Percentiles rank a stretch among this genome's conserved stretches.
Conservation (phyloP, 1,139 yeast species). For the Yamadazyma triangularis region DNA sequence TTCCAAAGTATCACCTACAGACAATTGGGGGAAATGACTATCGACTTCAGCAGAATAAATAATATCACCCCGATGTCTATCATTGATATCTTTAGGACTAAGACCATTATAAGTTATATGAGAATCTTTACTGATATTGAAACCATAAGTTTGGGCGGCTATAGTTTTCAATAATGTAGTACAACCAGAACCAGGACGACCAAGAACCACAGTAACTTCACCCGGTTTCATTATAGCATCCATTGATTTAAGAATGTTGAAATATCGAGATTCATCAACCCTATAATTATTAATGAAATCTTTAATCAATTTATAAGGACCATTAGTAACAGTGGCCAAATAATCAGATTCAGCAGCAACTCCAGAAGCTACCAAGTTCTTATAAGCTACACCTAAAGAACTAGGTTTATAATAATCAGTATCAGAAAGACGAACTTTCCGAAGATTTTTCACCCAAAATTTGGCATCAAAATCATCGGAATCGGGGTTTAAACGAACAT, state of each 20-base stretch:
- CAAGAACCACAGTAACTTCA: constrained; percentile 70
- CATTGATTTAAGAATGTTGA: constrained; percentile 31
- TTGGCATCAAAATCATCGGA: constrained; percentile 55
- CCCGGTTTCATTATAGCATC: constrained; percentile 49
- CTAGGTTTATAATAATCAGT: constrained; percentile 62
- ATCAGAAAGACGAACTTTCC: constrained; percentile 47
- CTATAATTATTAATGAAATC: constrained; percentile 31
- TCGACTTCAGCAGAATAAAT: constrained; percentile 53
- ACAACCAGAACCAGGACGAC: constrained; percentile 86
- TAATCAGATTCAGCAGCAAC: constrained; percentile 75
- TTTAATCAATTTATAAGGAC: constrained; percentile 21
- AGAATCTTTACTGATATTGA: constrained; percentile 51
- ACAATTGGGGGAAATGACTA: constrained; percentile 50
- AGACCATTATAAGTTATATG: constrained; percentile 31
- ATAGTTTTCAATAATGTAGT: constrained; percentile 71
- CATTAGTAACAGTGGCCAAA: constrained; percentile 66
- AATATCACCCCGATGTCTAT: constrained; percentile 38
- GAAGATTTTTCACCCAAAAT: constrained; percentile 72
- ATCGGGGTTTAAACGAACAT: constrained; percentile 26
- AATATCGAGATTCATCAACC: constrained; percentile 18
- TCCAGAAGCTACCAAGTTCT: constrained; percentile 68
- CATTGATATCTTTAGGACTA: constrained; percentile 21
- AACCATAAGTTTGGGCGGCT: constrained; percentile 70
- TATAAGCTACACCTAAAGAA: constrained; percentile 65
- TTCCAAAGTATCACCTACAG: constrained; percentile 49